Evolutionary conservation across 176 grass and related monocot genomes (phyloP), one percentile per base, ranked within the genome.

Genomic region (Aegilops tauschii): DNA sequence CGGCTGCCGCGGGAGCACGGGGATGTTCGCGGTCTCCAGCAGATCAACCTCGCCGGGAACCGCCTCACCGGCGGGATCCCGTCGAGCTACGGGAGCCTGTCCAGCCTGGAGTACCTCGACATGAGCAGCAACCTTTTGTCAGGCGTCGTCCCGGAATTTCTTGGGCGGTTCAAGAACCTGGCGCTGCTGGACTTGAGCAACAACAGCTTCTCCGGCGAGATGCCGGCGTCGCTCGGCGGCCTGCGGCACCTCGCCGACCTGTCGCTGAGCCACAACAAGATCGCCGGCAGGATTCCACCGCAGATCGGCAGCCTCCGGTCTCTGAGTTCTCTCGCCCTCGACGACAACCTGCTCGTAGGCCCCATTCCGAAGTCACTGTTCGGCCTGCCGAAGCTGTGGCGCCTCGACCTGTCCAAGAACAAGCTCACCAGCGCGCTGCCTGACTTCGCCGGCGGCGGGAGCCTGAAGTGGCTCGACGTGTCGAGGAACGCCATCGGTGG

Each of bases 41-140:
- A 98, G 65, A 92, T 98, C 80, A 98, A 95, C 82, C 78, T 98
- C n/a, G 83, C 89, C 8, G 62, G 82, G 56, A 98, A 98, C 81
- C 31, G 67, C 3, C 74, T 98, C 31, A 58, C 77, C 32, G 93
- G 95, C 32, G 32, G 21, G 4, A 52, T 98, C 42, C 93, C 95
- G 8, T 61, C 42, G 21, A 90, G 85, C 39, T 98, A 88, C 76
- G 54, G 1, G 29, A 90, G 84, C 4, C 87, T 98, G 21, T 77
- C 72, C 62, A 61, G 35, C 21, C 28, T 98, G 78, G 66, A 83
- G 80, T 94, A 82, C 74, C 83, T 98, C 49, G 93, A 98, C 68
- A 47, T 95, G 0, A 92, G 87, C 73, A 42, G 59, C 81, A 98
- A 98, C 80, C 52, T 77, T 45, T 23, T 98, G 6, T 92, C 87